Evolutionary conservation across 768 basidiomycete species (phyloP).

Genomic region (Arthromyces matolae): DNA sequence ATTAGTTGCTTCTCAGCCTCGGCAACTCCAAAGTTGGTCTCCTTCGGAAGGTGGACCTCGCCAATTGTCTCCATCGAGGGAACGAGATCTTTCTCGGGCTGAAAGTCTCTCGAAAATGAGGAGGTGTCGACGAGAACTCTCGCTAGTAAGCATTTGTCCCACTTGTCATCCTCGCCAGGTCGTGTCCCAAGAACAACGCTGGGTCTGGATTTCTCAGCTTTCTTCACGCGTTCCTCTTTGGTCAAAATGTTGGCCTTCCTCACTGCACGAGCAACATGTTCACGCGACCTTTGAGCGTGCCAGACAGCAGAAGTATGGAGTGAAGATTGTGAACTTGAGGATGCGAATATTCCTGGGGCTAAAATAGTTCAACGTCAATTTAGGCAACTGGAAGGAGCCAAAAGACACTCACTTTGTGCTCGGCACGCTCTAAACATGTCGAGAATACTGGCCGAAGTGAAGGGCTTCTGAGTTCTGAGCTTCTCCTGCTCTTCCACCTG

Average conservation of each 20-base stretch:
- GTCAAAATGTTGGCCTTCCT: constrained; percentile 44
- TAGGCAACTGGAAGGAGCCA: neutral
- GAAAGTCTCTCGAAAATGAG: too few species aligned
- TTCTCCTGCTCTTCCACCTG: neutral
- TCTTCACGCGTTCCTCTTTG: constrained; percentile 40
- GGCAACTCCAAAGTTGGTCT: constrained; percentile 66
- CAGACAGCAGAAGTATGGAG: constrained; percentile 49
- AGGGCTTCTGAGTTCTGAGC: too few species aligned
- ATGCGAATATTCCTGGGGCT: constrained; percentile 39
- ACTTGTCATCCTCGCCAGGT: constrained; percentile 60
- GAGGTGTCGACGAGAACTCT: constrained; percentile 57
- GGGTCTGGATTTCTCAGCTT: constrained; percentile 39
- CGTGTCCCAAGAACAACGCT: constrained; percentile 76
- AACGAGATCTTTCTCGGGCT: too few species aligned
- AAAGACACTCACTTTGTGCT: constrained; percentile 23
- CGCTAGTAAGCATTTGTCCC: constrained; percentile 65
- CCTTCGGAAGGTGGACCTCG: constrained; percentile 43
- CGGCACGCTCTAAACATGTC: constrained; percentile 29
- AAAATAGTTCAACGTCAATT: neutral
- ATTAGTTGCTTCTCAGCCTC: constrained; percentile 55
- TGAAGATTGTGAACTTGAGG: constrained; percentile 28
- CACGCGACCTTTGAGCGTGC: constrained; percentile 28
- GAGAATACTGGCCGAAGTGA: too few species aligned
- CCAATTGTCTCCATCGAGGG: constrained; percentile 31
- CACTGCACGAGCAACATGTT: constrained; percentile 33